Base-by-base conservation (phyloP, 768 basidiomycete genomes). In the Cystobasidium tubakii region DNA sequence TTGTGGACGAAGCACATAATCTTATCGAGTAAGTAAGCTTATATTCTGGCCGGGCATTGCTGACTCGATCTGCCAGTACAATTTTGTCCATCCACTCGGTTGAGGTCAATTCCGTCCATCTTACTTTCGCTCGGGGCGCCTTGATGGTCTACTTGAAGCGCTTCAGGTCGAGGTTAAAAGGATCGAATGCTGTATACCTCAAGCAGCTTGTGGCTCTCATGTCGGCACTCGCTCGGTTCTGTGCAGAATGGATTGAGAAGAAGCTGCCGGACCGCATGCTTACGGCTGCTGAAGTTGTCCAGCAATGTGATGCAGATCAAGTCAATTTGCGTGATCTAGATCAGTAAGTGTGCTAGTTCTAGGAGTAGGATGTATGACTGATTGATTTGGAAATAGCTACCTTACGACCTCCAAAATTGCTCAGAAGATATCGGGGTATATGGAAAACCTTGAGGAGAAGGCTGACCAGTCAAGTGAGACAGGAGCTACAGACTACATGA, bases 1-100 rank as follows among this genome's bases (percentile, higher is more conserved):
- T 98, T 27, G 87, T 99, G 67, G 95, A 99, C 79, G 95, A 99
- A 83, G 95, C 95, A 0, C 95, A 99, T 81, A 97, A 79, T 53
- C 67, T 80, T 23, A 78, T 80, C 73, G 77, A 78, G 66, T 67
- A 10, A 27, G 66, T 39, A 15, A 6, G 33, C 12, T 13, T 3
- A 12, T 15, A 39, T 2, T n/a, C 10, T 36, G 10, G 10, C 63
- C 23, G 12, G 29, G 7, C 2, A 21, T 21, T 67, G 66, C 43
- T 54, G 23, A 46, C 9, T 50, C 31, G 6, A 42, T 36, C 15
- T 33, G 12, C 12, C 46, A 67, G 66, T 23, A 92, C 93, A 0
- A 83, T 99, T 1, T 86, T 99, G 10, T 90, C 91, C 0, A 84
- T 96, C 34, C 91, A 95, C 70, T 90, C 90, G 1, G 84, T 87